Percentiles rank a stretch among this genome's conserved stretches.
These are phyloP conservation scores for Prunus salicina DNA, from an alignment of 306 rosid species.

Conservation along the genomic window DNA sequence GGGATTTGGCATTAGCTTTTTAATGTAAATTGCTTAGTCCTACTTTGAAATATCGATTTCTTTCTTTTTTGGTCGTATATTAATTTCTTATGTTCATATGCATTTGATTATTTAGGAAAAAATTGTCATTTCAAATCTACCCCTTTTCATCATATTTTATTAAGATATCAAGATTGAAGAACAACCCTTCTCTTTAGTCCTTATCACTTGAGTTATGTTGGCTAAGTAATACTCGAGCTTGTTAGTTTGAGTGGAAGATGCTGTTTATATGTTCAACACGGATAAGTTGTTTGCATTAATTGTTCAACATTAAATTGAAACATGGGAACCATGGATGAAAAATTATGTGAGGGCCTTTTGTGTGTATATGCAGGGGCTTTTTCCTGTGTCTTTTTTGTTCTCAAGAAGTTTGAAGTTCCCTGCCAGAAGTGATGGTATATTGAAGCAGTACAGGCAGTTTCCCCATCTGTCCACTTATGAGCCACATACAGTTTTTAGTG, in stretches of 20 bases:
- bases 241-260: neutral
- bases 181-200: neutral
- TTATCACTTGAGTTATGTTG: neutral
- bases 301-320: neutral
- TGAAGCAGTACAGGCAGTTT: constrained; percentile 52
- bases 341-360: constrained; percentile 24
- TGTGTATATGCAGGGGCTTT: constrained; percentile 58
- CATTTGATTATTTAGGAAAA: neutral
- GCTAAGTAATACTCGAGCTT: neutral
- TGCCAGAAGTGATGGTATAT: constrained; percentile 41
- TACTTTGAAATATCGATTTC: neutral
- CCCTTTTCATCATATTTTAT: neutral
- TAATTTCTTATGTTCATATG: neutral
- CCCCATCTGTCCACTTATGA: constrained; percentile 52
- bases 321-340: neutral
- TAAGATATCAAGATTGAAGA: neutral
- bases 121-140: neutral
- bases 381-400: constrained; percentile 78
- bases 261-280: neutral
- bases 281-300: constrained; percentile 4
- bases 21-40: too few relatives aligned
- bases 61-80: neutral
- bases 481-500: constrained; percentile 34
- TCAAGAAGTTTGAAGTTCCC: constrained; percentile 85
- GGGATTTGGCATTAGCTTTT: too few relatives aligned